A percentile compares a stretch with the other conserved stretches of the same genome.
Evolutionary conservation across 1,284 basidiomycete genomes (phyloP).

Genomic region (Trametes polyzona): DNA sequence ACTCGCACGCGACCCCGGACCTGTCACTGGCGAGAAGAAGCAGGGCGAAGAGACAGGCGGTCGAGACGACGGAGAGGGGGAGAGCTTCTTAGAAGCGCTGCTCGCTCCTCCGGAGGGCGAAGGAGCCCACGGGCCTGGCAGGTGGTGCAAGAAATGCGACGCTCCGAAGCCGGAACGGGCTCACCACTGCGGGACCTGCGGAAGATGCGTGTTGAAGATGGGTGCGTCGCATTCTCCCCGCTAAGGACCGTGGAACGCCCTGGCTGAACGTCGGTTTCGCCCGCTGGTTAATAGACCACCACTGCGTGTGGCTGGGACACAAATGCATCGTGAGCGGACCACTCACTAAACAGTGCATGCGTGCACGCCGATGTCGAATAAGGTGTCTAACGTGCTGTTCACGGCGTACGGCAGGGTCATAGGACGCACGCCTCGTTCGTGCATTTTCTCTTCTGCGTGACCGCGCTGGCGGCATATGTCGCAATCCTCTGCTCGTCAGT

Average conservation of each 20-base stretch:
- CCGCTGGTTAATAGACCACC: constrained; percentile 89
- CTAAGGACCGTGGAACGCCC: too few species aligned
- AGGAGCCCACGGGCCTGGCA: constrained; percentile 49
- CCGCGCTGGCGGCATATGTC: constrained; percentile 68
- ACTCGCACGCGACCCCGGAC: constrained; percentile 73
- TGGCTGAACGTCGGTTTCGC: too few species aligned
- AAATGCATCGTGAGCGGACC: constrained; percentile 71
- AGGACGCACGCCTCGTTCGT: constrained; percentile 87
- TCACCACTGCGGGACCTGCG: constrained; percentile 70
- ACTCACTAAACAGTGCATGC: neutral
- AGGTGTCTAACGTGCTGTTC: neutral
- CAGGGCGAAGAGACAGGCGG: constrained; percentile 30
- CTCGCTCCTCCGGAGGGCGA: constrained; percentile 54
- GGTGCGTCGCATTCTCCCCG: constrained; percentile 49
- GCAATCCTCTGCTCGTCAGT: constrained; percentile 59
- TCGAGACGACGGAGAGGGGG: constrained; percentile 43
- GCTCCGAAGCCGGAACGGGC: constrained; percentile 81
- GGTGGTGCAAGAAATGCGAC: constrained; percentile 80
- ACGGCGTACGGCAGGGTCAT: constrained; percentile 60
- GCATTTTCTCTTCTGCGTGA: constrained; percentile 76
- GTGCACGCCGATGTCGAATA: neutral
- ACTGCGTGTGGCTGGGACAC: constrained; percentile 84
- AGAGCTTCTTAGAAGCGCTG: constrained; percentile 64
- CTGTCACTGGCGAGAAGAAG: constrained; percentile 43
- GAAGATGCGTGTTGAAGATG: constrained; percentile 85